Conservation (phyloP, 805 yeast genomes). For the Yamadazyma insecticola region DNA sequence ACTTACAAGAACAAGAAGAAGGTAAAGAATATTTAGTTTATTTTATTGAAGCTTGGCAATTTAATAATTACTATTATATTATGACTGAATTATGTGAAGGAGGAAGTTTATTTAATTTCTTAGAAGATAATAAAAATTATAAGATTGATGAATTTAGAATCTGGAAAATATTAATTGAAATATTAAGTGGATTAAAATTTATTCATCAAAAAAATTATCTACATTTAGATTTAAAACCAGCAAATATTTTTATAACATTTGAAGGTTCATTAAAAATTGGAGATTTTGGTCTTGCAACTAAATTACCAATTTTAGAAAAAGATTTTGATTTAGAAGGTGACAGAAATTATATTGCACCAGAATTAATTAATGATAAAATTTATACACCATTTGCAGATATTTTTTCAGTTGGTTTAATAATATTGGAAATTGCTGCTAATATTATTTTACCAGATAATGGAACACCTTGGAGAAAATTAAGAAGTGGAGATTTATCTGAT, state of each 20-base stretch:
- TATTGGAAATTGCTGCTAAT: constrained; percentile 94
- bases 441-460: constrained; percentile 95
- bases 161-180: constrained; percentile 91
- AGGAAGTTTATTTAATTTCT: constrained; percentile 79
- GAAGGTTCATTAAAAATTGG: constrained; percentile 94
- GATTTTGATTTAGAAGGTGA: constrained; percentile 94
- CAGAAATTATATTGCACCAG: constrained; percentile 96
- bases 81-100: constrained; percentile 96
- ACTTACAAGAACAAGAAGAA: constrained; percentile 42
- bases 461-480: constrained; percentile 88
- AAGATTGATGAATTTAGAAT: constrained; percentile 94
- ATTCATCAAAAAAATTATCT: constrained; percentile 71
- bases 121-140: constrained; percentile 68
- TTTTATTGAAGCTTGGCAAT: constrained; percentile 83
- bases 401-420: constrained; percentile 88
- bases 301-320: constrained; percentile 59
- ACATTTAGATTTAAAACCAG: constrained; percentile 93
- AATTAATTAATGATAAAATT: constrained; percentile 72
- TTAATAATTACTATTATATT: constrained; percentile 69
- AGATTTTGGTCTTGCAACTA: constrained; percentile 93
- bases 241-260: constrained; percentile 88
- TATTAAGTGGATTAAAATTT: constrained; percentile 71
- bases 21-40: constrained; percentile 77
- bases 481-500: constrained; percentile 93
- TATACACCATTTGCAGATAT: constrained; percentile 93